phyloP scores from a whole-genome alignment of 108 stramenopile species.

The Parietichytrium sp. region DNA sequence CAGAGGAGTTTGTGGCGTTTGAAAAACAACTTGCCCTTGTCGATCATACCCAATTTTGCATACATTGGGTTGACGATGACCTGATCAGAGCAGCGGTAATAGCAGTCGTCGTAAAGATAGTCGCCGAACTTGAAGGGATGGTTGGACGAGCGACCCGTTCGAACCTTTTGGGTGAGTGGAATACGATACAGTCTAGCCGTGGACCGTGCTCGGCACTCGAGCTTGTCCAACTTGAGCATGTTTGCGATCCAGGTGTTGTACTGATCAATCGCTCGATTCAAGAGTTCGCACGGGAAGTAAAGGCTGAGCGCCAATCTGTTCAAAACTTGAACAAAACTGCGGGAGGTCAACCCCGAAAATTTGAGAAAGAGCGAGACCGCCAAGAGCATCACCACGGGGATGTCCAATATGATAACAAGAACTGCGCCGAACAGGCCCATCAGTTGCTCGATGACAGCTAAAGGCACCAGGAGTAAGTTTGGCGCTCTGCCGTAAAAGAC shows the following conservation, averaged over 20 bases:
- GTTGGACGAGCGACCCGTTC: constrained; percentile 23
- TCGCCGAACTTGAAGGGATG: constrained; percentile 21
- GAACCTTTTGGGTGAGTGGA: not conserved
- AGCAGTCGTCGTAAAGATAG: constrained; percentile 1
- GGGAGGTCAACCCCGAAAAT: not conserved
- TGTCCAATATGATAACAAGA: not conserved
- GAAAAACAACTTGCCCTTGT: not conserved
- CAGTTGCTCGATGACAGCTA: not conserved
- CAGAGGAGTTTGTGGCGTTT: constrained; percentile 2
- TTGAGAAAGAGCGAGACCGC: not conserved
- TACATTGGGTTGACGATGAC: not conserved
- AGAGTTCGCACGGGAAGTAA: not conserved
- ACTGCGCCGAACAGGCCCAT: not conserved
- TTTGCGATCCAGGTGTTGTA: not conserved
- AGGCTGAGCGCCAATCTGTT: not conserved
- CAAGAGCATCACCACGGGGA: not conserved
- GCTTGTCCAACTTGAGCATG: not conserved
- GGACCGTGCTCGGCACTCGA: constrained; percentile 27
- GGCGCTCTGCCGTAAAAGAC: not conserved
- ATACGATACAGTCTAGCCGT: constrained; percentile 1
- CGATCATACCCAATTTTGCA: not conserved
- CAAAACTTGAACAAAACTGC: not conserved
- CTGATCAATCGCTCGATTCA: not conserved
- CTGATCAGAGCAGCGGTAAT: constrained; percentile 26
- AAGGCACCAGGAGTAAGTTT: not conserved